A percentile compares a stretch with the other conserved stretches of the same genome.
These are phyloP conservation scores for Hyphodiscus hymeniophilus DNA, from an alignment of 495 filamentous ascomycete species.

Conservation along the genomic window DNA sequence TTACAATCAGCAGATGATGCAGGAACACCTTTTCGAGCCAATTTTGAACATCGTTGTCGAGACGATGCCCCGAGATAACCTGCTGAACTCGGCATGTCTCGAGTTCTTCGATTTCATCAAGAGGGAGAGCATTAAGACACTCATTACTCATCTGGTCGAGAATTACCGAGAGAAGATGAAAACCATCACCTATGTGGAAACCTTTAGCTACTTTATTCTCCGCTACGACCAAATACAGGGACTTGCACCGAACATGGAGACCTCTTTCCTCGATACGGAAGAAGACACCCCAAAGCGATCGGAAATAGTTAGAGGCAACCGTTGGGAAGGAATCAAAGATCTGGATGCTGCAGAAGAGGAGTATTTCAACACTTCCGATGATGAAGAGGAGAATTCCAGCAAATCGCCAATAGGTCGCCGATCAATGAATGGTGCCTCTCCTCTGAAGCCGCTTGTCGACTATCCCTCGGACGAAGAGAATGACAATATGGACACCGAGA, in stretches of 20 bases:
- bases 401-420: slow-evolving; percentile 24
- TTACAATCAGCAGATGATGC: slow-evolving; percentile 79
- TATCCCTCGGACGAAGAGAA: slow-evolving; percentile 85
- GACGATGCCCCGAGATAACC: slow-evolving; percentile 93
- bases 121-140: slow-evolving; percentile 70
- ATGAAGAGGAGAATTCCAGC: slow-evolving; percentile 60
- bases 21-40: slow-evolving; percentile 75
- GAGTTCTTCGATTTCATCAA: slow-evolving; percentile 92
- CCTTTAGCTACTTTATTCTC: slow-evolving; percentile 65
- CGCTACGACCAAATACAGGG: slow-evolving; percentile 76
- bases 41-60: slow-evolving; percentile 82
- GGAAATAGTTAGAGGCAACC: slow-evolving; percentile 51
- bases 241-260: slow-evolving; percentile 52
- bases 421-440: slow-evolving; percentile 40
- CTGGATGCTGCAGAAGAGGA: slow-evolving; percentile 83
- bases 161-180: slow-evolving; percentile 78
- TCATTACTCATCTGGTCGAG: slow-evolving; percentile 80
- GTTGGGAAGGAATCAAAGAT: slow-evolving; percentile 73
- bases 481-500: slow-evolving; percentile 31
- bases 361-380: slow-evolving; percentile 87
- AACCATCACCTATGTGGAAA: slow-evolving; percentile 76
- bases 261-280: slow-evolving; percentile 35
- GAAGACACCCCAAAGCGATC: slow-evolving; percentile 43
- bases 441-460: slow-evolving; percentile 72
- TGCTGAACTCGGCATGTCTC: slow-evolving; percentile 91